These are phyloP conservation scores for Metschnikowia arizonensis DNA, from an alignment of 805 yeast genomes.

Conservation along the genomic window DNA sequence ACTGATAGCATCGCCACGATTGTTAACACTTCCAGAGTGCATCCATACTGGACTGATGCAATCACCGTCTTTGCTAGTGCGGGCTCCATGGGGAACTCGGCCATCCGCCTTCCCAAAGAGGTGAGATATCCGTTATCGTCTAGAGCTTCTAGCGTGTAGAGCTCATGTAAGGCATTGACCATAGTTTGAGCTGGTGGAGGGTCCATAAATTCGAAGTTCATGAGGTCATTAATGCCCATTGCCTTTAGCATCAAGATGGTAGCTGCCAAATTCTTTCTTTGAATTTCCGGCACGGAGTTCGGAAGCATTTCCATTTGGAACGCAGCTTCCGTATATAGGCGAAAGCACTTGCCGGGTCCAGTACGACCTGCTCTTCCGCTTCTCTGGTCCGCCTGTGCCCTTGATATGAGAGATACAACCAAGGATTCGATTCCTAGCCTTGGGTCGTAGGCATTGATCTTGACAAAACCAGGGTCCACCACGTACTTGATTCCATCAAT, in stretches of 20 bases:
- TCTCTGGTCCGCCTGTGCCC: slow-evolving; percentile 94
- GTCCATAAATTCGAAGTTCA: slow-evolving; percentile 87
- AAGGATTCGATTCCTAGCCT: slow-evolving; percentile 88
- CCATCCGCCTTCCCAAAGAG: slow-evolving; percentile 73
- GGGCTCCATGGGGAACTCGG: slow-evolving; percentile 95
- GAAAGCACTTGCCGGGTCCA: slow-evolving; percentile 90
- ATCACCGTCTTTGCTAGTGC: slow-evolving; percentile 76
- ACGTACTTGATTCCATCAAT: slow-evolving; percentile 91
- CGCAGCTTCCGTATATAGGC: slow-evolving; percentile 85
- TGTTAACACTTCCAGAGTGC: slow-evolving; percentile 75
- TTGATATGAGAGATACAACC: slow-evolving; percentile 79
- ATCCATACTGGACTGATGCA: slow-evolving; percentile 62
- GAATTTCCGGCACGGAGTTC: slow-evolving; percentile 85
- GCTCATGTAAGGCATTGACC: slow-evolving; percentile 73
- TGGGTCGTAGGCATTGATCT: slow-evolving; percentile 84
- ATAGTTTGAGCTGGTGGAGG: slow-evolving; percentile 77
- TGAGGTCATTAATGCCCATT: slow-evolving; percentile 78
- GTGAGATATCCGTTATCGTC: slow-evolving; percentile 78
- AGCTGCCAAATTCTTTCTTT: slow-evolving; percentile 78
- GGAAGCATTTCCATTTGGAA: slow-evolving; percentile 72
- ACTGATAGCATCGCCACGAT: slow-evolving; percentile 91
- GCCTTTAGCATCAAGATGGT: slow-evolving; percentile 86
- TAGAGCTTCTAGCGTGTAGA: slow-evolving; percentile 78
- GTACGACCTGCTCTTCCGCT: slow-evolving; percentile 98
- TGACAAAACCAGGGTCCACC: slow-evolving; percentile 92